Evolutionary conservation across 2,329 filamentous ascomycete species (phyloP).

Genomic region (Raffaelea albimanens): DNA sequence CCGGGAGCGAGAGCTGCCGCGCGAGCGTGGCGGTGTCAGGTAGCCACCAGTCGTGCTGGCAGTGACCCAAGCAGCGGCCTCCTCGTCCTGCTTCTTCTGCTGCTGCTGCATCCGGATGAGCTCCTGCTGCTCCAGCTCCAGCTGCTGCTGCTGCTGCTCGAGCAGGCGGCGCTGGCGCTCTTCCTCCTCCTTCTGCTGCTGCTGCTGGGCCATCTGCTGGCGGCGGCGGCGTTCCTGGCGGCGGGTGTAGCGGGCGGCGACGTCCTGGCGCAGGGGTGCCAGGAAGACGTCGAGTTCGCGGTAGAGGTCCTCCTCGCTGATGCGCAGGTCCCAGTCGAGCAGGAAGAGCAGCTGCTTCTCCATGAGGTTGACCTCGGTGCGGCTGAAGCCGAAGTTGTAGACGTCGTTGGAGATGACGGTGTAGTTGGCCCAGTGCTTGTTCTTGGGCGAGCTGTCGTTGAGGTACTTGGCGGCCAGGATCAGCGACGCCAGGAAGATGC

Average conservation of each 20-base stretch:
- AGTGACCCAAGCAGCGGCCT: conserved; percentile 12
- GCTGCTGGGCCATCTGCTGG: conserved; percentile 19
- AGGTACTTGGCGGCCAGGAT: conserved; percentile 92
- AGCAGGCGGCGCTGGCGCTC: conserved; percentile 11
- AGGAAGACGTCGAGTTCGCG: conserved; percentile 81
- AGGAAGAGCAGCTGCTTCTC: conserved; percentile 96
- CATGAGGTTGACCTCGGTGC: conserved; percentile 97
- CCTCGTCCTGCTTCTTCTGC: conserved; percentile 25
- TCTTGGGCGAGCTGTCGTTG: conserved; percentile 97
- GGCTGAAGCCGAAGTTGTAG: conserved; percentile 76
- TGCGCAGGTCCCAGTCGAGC: conserved; percentile 86
- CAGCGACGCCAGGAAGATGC: conserved; percentile 86
- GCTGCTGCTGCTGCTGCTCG: conserved; percentile 5
- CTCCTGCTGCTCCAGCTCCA: not conserved
- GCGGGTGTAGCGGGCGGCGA: conserved; percentile 40
- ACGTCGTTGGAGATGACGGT: conserved; percentile 60
- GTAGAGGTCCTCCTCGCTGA: conserved; percentile 79
- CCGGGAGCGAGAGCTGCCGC: conserved; percentile 16
- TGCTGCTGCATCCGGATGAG: conserved; percentile 10
- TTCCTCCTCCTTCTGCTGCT: conserved; percentile 22
- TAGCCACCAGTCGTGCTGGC: conserved; percentile 22
- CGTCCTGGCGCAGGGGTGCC: conserved; percentile 63
- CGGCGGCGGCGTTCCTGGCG: conserved; percentile 32
- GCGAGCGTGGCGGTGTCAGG: conserved; percentile 36
- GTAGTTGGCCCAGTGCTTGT: conserved; percentile 99